phyloP scores from a whole-genome alignment of 2,329 filamentous ascomycete genomes.

The Ophiognomonia clavigignenti-juglandacearum region DNA sequence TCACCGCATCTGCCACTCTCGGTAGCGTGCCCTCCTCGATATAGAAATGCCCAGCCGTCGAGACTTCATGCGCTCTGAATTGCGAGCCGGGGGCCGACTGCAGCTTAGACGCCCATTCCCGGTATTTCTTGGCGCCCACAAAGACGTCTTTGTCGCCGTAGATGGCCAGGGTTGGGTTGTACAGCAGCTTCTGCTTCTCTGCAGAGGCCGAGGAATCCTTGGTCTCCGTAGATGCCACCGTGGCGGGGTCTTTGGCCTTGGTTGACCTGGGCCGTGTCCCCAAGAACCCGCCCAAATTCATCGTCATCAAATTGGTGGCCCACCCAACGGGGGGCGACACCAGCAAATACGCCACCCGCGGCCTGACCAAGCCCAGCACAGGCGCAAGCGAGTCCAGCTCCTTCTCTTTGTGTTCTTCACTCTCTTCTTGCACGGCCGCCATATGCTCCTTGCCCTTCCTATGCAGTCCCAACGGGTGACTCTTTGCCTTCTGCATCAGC shows the following conservation, averaged over 20 bases:
- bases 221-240: not conserved
- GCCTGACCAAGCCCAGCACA: conserved; percentile 30
- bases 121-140: conserved; percentile 59
- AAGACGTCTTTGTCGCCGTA: conserved; percentile 76
- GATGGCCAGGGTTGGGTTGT: conserved; percentile 60
- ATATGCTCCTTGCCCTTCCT: not conserved
- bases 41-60: conserved; percentile 51
- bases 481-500: conserved; percentile 37
- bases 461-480: conserved; percentile 19
- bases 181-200: conserved; percentile 47
- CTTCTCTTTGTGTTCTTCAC: conserved; percentile 16
- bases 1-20: conserved; percentile 27
- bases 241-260: conserved; percentile 6
- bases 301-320: conserved; percentile 56
- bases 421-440: not conserved
- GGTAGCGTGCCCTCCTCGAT: conserved; percentile 35
- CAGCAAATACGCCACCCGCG: conserved; percentile 53
- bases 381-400: conserved; percentile 21
- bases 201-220: not conserved
- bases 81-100: conserved; percentile 30
- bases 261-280: conserved; percentile 9
- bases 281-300: conserved; percentile 43
- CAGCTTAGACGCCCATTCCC: conserved; percentile 57
- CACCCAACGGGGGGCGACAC: conserved; percentile 63
- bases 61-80: conserved; percentile 40